Conservation (phyloP, 306 rosid species). For the Medicago truncatula region DNA sequence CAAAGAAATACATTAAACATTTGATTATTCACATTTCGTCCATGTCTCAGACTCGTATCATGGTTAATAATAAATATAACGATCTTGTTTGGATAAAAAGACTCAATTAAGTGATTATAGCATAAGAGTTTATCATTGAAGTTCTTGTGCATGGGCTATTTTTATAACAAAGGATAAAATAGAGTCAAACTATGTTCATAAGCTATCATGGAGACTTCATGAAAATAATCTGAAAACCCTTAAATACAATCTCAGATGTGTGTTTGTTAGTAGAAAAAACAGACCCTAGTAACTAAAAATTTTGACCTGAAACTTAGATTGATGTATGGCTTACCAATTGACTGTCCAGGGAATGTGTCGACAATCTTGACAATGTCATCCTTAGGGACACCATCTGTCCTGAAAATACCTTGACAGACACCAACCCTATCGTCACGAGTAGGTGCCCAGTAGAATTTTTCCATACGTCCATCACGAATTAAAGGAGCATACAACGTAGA, state of each 20-base stretch:
- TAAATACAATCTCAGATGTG: not conserved
- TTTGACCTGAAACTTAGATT: not conserved
- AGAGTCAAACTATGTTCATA: not conserved
- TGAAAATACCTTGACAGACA: conserved; percentile 72
- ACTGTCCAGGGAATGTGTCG: conserved; percentile 75
- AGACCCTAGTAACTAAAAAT: not conserved
- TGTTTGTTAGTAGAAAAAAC: not conserved
- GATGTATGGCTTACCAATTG: conserved; percentile 59
- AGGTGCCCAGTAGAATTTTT: conserved; percentile 85
- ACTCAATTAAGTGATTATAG: not conserved
- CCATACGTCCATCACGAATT: conserved; percentile 88
- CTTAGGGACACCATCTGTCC: conserved; percentile 48
- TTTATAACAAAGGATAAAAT: too few relatives aligned
- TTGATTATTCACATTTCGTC: too few relatives aligned
- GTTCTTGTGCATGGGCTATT: not conserved
- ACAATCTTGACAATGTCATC: conserved; percentile 69
- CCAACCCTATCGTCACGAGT: conserved; percentile 75
- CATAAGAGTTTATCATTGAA: not conserved
- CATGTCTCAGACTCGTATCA: too few relatives aligned
- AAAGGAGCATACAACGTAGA: conserved; percentile 83
- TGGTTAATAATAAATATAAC: too few relatives aligned
- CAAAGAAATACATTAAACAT: conserved; percentile 23
- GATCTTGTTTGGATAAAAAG: not conserved
- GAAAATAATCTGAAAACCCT: too few relatives aligned
- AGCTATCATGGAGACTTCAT: not conserved